phyloP scores from a whole-genome alignment of 139 green algal species.

The Chlorella sp. region DNA sequence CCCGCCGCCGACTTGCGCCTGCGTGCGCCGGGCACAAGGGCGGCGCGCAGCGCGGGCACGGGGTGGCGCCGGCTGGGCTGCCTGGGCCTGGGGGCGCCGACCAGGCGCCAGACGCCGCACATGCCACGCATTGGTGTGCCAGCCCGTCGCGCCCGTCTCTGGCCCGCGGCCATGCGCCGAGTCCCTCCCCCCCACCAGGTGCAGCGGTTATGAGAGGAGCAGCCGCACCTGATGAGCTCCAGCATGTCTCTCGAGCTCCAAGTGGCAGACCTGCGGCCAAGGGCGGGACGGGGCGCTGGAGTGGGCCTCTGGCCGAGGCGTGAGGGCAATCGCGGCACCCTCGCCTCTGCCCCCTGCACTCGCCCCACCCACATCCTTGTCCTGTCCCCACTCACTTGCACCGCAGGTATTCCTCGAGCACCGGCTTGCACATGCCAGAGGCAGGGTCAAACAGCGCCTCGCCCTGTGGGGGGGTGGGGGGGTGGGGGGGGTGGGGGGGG shows the following conservation, averaged over 20 bases:
- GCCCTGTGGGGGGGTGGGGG: conserved; percentile 22
- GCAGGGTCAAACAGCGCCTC: conserved; percentile 46
- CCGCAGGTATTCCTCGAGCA: conserved; percentile 59
- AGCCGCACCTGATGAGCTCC: conserved; percentile 21
- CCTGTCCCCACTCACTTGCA: conserved; percentile 17
- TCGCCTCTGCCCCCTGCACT: background rate
- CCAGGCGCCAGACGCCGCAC: background rate
- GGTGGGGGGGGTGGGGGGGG: background rate
- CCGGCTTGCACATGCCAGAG: conserved; percentile 37
- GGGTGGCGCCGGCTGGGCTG: background rate
- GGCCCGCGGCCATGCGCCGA: background rate
- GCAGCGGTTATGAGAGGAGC: too few species aligned
- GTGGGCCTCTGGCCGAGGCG: background rate
- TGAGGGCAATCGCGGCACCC: too few species aligned
- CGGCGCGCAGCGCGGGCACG: too few species aligned
- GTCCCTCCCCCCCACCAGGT: background rate
- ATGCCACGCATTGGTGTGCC: background rate
- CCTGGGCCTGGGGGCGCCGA: too few species aligned
- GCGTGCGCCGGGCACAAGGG: too few species aligned
- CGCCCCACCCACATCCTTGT: background rate
- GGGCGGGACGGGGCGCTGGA: background rate
- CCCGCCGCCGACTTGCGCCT: conserved; percentile 10
- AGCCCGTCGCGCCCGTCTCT: background rate
- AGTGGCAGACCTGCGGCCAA: conserved; percentile 7
- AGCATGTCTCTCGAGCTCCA: conserved; percentile 37